Evolutionary conservation across 306 rosid species (phyloP).

Genomic region (Bauhinia variegata): DNA sequence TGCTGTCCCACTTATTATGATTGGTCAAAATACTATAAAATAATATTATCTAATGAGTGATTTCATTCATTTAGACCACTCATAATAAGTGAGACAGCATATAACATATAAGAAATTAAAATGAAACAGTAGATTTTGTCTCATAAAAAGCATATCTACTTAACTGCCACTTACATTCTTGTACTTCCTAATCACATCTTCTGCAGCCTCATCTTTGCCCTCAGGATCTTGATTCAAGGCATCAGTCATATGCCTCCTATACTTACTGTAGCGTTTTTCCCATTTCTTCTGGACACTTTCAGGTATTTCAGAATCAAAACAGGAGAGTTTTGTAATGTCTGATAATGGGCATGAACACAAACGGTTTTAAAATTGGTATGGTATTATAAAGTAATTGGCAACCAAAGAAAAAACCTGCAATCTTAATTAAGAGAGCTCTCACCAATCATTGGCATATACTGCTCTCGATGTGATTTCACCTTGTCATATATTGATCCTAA

Average conservation of each 20-base stretch:
- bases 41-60: too few relatives aligned
- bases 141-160: too few relatives aligned
- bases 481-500: conserved; percentile 67
- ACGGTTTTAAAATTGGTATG: neutral
- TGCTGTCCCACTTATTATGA: too few relatives aligned
- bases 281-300: conserved; percentile 39
- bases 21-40: too few relatives aligned
- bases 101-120: too few relatives aligned
- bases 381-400: neutral
- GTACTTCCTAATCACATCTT: conserved; percentile 45
- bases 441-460: conserved; percentile 47
- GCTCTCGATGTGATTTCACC: conserved; percentile 53
- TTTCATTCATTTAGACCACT: too few relatives aligned
- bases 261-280: conserved; percentile 36
- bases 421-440: conserved; percentile 5
- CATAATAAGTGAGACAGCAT: too few relatives aligned
- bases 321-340: conserved; percentile 59
- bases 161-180: conserved; percentile 41
- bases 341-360: conserved; percentile 28
- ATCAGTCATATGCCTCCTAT: conserved; percentile 45
- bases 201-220: conserved; percentile 42
- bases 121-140: too few relatives aligned
- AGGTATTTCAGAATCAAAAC: conserved; percentile 63
- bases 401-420: neutral
- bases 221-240: conserved; percentile 18